These are phyloP conservation scores for Microsporum audouinii DNA, from an alignment of 2,329 filamentous ascomycete genomes.

Conservation along the genomic window DNA sequence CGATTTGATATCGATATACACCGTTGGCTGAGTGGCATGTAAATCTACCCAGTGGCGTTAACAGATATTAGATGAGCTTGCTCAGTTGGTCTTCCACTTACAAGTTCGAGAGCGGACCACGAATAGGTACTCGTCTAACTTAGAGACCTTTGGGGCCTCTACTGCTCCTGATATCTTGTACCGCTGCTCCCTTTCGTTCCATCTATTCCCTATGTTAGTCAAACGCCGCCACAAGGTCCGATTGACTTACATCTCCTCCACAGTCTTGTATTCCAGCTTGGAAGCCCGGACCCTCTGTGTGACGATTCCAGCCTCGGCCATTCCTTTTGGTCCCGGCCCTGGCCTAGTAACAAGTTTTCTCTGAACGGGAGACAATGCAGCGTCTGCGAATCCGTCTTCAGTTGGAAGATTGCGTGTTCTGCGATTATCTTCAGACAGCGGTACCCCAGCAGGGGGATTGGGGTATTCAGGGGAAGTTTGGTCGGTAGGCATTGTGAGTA, in stretches of 20 bases:
- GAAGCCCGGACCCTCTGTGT: slow-evolving; percentile 10
- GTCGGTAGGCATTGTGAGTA: not conserved
- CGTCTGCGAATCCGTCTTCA: not conserved
- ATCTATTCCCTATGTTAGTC: slow-evolving; percentile 14
- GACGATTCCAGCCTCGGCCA: not conserved
- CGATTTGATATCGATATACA: slow-evolving; percentile 25
- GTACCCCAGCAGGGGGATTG: not conserved
- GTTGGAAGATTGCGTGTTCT: not conserved
- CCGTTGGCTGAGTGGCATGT: slow-evolving; percentile 16
- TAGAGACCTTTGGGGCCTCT: slow-evolving; percentile 13
- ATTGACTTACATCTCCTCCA: slow-evolving; percentile 16
- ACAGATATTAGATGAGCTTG: slow-evolving; percentile 9
- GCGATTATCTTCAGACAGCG: not conserved
- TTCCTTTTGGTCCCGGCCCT: not conserved
- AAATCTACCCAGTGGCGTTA: slow-evolving; percentile 18
- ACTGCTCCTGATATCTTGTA: slow-evolving; percentile 21
- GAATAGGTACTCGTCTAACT: slow-evolving; percentile 20
- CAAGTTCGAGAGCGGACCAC: slow-evolving; percentile 18
- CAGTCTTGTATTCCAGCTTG: slow-evolving; percentile 16
- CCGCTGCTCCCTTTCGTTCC: slow-evolving; percentile 20
- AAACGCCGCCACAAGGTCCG: slow-evolving; percentile 9
- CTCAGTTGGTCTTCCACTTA: slow-evolving; percentile 7
- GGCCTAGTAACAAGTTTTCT: not conserved
- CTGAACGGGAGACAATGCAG: not conserved
- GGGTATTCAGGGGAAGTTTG: not conserved